Base-by-base conservation (phyloP, 345 rosid genomes). In the Boechera stricta region DNA sequence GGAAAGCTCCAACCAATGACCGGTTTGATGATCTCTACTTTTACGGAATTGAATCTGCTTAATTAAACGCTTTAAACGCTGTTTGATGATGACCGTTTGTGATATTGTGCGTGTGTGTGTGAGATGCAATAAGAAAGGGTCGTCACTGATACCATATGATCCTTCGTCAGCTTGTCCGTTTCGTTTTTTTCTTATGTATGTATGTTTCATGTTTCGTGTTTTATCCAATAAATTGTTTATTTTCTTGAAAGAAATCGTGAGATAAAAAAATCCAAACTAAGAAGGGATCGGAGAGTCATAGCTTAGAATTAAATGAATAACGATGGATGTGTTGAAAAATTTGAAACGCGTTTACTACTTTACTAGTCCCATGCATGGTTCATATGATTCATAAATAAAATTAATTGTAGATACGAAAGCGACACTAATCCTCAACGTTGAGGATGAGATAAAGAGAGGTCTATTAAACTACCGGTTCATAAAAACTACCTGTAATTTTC, bases 121-220 rank as follows among this genome's bases (percentile, higher is more conserved):
- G 59, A 41, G 21, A 41, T 42, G 33, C 4, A 64, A 45, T 64
- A 64, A 64, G 53, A 26, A 8, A 64, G 41, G 39, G 39, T 64
- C 26, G 26, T 45, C 16, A 5, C 6, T 7, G 13, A 28, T 16
- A n/a, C 55, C 38, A 64, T 64, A 64, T 58, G 63, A 62, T 13
- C 67, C 18, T 16, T 33, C 12, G 7, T 12, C 47, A 24, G 33
- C 48, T 24, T 62, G 16, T 1, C 5, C 16, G 3, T 64, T 13
- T 28, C 7, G 7, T n/a, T n/a, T 15, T 63, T 12, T 6, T 0
- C 1, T 29, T 29, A 13, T 5, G 0, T 29, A 16, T 45, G 39
- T 15, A 29, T 64, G 15, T 64, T 31, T 64, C 9, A 29, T 64
- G 15, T 64, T 31, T 64, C 9, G 3, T 16, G 15, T 16, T 60